A percentile compares a stretch with the other conserved stretches of the same genome.
Conservation (phyloP, 331 rosid genomes). For the Saraca asoca region DNA sequence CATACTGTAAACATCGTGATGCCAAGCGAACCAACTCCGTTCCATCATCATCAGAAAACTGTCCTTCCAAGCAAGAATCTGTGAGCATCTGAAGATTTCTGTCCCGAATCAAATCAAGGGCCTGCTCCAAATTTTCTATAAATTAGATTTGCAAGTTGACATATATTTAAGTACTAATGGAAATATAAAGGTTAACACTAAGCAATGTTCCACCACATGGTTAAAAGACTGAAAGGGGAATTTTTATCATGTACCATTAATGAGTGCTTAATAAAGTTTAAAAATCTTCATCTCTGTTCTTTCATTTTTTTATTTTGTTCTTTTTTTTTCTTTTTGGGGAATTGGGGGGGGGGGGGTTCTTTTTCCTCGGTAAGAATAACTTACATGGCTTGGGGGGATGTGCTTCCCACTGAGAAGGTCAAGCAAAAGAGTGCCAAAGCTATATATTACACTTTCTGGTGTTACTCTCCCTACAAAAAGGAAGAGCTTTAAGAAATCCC, state of each 20-base stretch:
- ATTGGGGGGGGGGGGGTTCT: too few species aligned
- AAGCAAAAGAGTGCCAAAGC: conserved; percentile 84
- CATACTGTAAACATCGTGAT: conserved; percentile 82
- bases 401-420: conserved; percentile 89
- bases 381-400: conserved; percentile 86
- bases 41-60: conserved; percentile 75
- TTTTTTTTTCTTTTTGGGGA: not conserved
- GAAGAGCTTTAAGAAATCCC: conserved; percentile 24
- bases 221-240: conserved; percentile 4
- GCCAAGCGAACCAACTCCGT: conserved; percentile 84
- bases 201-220: not conserved
- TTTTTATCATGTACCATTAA: not conserved
- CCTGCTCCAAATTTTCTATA: conserved; percentile 49
- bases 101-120: conserved; percentile 85
- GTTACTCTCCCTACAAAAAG: conserved; percentile 73
- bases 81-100: conserved; percentile 88
- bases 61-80: conserved; percentile 88
- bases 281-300: not conserved
- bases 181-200: conserved; percentile 5
- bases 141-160: conserved; percentile 35
- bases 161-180: not conserved
- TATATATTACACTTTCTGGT: conserved; percentile 76
- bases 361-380: conserved; percentile 33
- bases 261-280: not conserved
- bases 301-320: not conserved